Conservation (phyloP, 2,329 filamentous ascomycete species). For the Teratosphaeria nubilosa region DNA sequence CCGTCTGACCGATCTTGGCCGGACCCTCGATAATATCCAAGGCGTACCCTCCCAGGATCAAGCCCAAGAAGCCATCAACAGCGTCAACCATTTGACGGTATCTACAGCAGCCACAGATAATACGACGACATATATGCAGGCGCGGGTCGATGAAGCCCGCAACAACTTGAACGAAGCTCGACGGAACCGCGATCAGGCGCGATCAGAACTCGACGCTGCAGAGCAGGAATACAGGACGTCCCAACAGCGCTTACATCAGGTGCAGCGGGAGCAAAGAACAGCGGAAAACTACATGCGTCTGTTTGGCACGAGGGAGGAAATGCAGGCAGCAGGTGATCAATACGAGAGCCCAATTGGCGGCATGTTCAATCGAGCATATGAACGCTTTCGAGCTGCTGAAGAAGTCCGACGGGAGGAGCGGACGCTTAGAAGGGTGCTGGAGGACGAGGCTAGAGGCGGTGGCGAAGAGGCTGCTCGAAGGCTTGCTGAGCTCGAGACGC, state of each 20-base stretch:
- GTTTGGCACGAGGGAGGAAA: constrained; percentile 38
- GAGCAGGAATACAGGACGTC: constrained; percentile 24
- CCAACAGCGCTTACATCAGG: constrained; percentile 21
- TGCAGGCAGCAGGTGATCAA: constrained; percentile 34
- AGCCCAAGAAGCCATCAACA: constrained; percentile 14
- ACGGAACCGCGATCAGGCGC: constrained; percentile 23
- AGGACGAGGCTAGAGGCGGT: constrained; percentile 18
- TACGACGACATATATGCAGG: constrained; percentile 17
- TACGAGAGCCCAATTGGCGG: constrained; percentile 40
- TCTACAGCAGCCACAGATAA: constrained; percentile 12
- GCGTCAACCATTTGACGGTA: constrained; percentile 12
- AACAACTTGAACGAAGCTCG: constrained; percentile 23
- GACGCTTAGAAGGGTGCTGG: constrained; percentile 22
- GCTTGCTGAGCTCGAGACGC: constrained; percentile 13
- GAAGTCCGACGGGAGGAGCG: constrained; percentile 25
- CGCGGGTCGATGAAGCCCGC: constrained; percentile 22
- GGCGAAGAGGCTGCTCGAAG: constrained; percentile 11
- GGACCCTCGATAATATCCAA: constrained; percentile 20
- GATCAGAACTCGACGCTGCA: constrained; percentile 23
- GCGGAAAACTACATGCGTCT: constrained; percentile 31
- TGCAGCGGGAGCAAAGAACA: constrained; percentile 26
- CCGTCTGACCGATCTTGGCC: constrained; percentile 19
- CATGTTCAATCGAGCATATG: constrained; percentile 37
- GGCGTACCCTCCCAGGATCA: constrained; percentile 11
- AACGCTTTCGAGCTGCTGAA: constrained; percentile 35